Conservation (phyloP, 129 eudicot genomes). For the Rutidosis leptorrhynchoides region DNA sequence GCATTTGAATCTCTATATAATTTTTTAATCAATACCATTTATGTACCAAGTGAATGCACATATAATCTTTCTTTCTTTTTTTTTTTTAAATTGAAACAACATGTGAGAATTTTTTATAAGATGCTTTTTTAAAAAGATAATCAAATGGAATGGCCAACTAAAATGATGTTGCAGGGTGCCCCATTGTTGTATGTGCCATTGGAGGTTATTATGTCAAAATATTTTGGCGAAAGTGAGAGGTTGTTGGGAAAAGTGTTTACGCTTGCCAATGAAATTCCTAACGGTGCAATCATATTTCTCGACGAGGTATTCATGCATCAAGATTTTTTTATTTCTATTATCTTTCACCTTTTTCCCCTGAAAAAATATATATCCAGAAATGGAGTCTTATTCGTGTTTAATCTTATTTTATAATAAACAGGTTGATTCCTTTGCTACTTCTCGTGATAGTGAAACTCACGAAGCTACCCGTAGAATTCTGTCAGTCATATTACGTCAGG, state of each 20-base stretch:
- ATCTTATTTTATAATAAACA: conserved; percentile 28
- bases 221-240: conserved; percentile 96
- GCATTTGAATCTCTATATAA: conserved; percentile 4
- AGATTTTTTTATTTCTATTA: neutral
- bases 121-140: neutral
- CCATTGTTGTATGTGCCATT: conserved; percentile 90
- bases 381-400: conserved; percentile 8
- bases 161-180: conserved; percentile 55
- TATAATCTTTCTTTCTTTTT: too few relatives aligned
- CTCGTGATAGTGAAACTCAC: conserved; percentile 95
- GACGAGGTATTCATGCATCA: conserved; percentile 63
- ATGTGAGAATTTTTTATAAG: neutral
- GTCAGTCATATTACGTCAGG: conserved; percentile 94
- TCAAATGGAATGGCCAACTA: neutral
- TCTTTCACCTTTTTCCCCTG: conserved; percentile 11
- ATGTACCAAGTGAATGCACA: conserved; percentile 6
- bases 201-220: conserved; percentile 93
- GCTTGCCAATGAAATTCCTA: conserved; percentile 84
- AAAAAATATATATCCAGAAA: neutral
- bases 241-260: conserved; percentile 88
- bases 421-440: conserved; percentile 94
- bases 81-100: neutral
- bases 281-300: conserved; percentile 85
- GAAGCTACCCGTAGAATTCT: conserved; percentile 94
- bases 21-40: neutral